These are phyloP conservation scores for Phlebiopsis flavidoalba DNA, from an alignment of 768 basidiomycete genomes.

Conservation along the genomic window DNA sequence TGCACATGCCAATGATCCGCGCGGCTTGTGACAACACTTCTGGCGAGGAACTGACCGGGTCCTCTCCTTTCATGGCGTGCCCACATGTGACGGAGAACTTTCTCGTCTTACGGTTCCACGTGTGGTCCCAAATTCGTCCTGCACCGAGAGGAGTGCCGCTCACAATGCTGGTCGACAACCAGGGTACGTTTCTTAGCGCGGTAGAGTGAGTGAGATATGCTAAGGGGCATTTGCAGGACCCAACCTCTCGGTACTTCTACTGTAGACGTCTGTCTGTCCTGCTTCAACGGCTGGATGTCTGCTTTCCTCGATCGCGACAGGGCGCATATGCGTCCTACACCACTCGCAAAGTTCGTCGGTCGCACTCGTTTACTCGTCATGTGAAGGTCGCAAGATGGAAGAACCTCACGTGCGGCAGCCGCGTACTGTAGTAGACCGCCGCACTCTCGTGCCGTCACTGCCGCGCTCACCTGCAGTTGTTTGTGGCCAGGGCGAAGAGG, in stretches of 20 bases:
- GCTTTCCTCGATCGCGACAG: slow-evolving; percentile 63
- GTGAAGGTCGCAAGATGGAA: slow-evolving; percentile 71
- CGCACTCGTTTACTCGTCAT: slow-evolving; percentile 76
- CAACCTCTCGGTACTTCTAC: slow-evolving; percentile 58
- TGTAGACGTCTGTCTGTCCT: slow-evolving; percentile 86
- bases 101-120: slow-evolving; percentile 48
- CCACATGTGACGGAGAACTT: slow-evolving; percentile 48
- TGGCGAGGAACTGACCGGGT: slow-evolving; percentile 4
- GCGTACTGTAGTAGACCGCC: slow-evolving; percentile 40
- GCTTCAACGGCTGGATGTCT: slow-evolving; percentile 77
- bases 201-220: background rate
- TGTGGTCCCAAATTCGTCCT: slow-evolving; percentile 69
- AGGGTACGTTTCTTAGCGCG: slow-evolving; percentile 42
- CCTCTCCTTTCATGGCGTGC: slow-evolving; percentile 31
- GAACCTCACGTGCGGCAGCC: slow-evolving; percentile 48
- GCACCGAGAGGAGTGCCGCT: slow-evolving; percentile 92
- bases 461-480: background rate
- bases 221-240: slow-evolving; percentile 49
- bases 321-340: slow-evolving; percentile 76
- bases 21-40: too few relatives aligned
- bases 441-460: background rate
- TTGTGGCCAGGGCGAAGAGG: slow-evolving; percentile 57
- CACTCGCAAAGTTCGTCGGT: slow-evolving; percentile 59
- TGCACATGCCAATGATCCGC: background rate
- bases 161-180: slow-evolving; percentile 95